These are phyloP conservation scores for Phytophthora pini DNA, from an alignment of 352 stramenopile species.

Conservation along the genomic window DNA sequence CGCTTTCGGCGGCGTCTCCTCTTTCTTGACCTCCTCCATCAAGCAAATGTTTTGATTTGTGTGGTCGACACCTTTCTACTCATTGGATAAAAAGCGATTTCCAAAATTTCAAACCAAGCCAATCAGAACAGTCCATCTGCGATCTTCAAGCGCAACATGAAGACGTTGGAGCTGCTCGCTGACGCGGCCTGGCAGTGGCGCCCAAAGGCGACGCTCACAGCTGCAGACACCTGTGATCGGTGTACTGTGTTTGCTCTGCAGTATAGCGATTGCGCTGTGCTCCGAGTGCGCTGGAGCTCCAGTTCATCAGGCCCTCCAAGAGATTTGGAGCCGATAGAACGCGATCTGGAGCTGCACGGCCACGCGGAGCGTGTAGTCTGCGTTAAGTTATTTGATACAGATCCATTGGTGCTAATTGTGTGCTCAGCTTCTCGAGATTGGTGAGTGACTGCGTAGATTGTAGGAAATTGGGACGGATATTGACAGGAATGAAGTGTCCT, in stretches of 20 bases:
- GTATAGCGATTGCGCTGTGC: conserved; percentile 51
- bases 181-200: conserved; percentile 56
- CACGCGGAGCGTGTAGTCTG: conserved; percentile 54
- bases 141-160: conserved; percentile 30
- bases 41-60: conserved; percentile 8
- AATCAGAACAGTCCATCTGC: conserved; percentile 11
- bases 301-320: conserved; percentile 22
- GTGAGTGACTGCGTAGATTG: conserved; percentile 26
- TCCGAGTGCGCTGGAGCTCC: conserved; percentile 51
- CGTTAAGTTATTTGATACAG: conserved; percentile 37
- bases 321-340: conserved; percentile 20
- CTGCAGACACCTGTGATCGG: conserved; percentile 37
- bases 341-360: conserved; percentile 60
- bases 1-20: conserved; percentile 21
- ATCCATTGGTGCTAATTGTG: conserved; percentile 35
- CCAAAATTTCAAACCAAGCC: background rate
- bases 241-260: conserved; percentile 61
- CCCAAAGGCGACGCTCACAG: conserved; percentile 45
- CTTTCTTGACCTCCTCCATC: conserved; percentile 30
- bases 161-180: conserved; percentile 44
- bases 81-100: conserved; percentile 28
- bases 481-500: conserved; percentile 48
- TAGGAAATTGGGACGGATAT: background rate
- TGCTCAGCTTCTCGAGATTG: conserved; percentile 74
- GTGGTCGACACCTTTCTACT: conserved; percentile 12